These are phyloP conservation scores for Exophiala oligosperma DNA, from an alignment of 2,329 filamentous ascomycete genomes.

Conservation along the genomic window DNA sequence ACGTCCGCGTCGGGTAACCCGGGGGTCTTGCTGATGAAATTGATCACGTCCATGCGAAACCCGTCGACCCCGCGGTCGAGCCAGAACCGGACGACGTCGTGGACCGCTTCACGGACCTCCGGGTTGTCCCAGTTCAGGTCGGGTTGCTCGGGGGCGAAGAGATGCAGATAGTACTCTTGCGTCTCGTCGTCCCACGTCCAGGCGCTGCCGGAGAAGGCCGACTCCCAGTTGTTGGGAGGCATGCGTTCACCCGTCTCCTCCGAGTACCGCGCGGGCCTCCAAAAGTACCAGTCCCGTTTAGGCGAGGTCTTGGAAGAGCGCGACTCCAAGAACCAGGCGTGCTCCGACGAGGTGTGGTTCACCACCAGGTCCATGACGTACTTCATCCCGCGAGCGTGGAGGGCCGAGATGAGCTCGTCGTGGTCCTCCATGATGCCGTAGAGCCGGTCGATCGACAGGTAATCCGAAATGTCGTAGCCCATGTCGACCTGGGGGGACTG, in stretches of 20 bases:
- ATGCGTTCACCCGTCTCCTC: constrained; percentile 60
- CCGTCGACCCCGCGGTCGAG: constrained; percentile 70
- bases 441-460: constrained; percentile 47
- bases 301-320: constrained; percentile 60
- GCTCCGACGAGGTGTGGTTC: constrained; percentile 44
- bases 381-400: constrained; percentile 49
- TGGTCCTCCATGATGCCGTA: constrained; percentile 51
- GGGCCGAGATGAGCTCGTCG: constrained; percentile 43
- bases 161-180: constrained; percentile 72
- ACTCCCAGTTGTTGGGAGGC: constrained; percentile 75
- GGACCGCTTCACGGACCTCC: constrained; percentile 66
- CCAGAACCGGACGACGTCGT: constrained; percentile 76
- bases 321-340: constrained; percentile 68
- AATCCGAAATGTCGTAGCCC: constrained; percentile 48
- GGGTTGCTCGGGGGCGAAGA: constrained; percentile 74
- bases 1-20: constrained; percentile 49
- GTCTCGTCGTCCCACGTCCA: constrained; percentile 67
- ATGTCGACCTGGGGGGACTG: constrained; percentile 55
- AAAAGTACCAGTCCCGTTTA: constrained; percentile 70
- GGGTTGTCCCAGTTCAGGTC: constrained; percentile 84
- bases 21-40: constrained; percentile 67
- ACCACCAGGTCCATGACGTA: constrained; percentile 51
- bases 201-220: constrained; percentile 32
- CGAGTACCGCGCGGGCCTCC: constrained; percentile 51
- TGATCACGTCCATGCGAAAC: constrained; percentile 73